Conservation (phyloP, 805 yeast species). For the Candida ovalis region DNA sequence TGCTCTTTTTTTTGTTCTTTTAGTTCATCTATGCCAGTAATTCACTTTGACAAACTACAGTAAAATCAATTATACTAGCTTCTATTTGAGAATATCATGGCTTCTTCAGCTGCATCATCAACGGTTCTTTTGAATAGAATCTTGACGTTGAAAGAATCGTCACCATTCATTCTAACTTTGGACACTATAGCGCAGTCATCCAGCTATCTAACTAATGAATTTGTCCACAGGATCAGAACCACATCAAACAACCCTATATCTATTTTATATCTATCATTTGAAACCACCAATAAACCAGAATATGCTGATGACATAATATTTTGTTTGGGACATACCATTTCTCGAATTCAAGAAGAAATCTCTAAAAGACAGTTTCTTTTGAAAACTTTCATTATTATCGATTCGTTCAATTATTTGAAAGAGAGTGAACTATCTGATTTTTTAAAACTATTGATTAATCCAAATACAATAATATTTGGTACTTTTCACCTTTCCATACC, state of each 20-base stretch:
- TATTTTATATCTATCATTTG: conserved; percentile 62
- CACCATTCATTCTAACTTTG: conserved; percentile 66
- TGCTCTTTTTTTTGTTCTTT: no score
- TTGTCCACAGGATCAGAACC: conserved; percentile 38
- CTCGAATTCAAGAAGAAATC: conserved; percentile 9
- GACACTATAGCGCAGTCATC: conserved; percentile 76
- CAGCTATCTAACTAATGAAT: conserved; percentile 50
- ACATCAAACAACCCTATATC: conserved; percentile 23
- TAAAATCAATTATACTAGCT: no score
- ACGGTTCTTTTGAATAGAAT: conserved; percentile 65
- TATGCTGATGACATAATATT: conserved; percentile 48
- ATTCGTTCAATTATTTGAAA: conserved; percentile 61
- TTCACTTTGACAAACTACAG: no score
- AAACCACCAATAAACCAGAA: conserved; percentile 51
- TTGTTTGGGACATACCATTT: conserved; percentile 29
- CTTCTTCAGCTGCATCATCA: conserved; percentile 29
- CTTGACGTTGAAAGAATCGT: conserved; percentile 62
- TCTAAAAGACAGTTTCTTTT: conserved; percentile 2
- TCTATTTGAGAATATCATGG: conserved; percentile 14
- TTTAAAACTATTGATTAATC: conserved; percentile 33
- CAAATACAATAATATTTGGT: conserved; percentile 42
- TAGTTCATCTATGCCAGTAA: no score
- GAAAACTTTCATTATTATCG: conserved; percentile 50
- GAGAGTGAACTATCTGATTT: conserved; percentile 39
- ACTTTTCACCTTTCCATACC: conserved; percentile 44